Evolutionary conservation across 495 filamentous ascomycete species (phyloP), one percentile per base, ranked within the genome.

Genomic region (Friedmanniomyces simplex): DNA sequence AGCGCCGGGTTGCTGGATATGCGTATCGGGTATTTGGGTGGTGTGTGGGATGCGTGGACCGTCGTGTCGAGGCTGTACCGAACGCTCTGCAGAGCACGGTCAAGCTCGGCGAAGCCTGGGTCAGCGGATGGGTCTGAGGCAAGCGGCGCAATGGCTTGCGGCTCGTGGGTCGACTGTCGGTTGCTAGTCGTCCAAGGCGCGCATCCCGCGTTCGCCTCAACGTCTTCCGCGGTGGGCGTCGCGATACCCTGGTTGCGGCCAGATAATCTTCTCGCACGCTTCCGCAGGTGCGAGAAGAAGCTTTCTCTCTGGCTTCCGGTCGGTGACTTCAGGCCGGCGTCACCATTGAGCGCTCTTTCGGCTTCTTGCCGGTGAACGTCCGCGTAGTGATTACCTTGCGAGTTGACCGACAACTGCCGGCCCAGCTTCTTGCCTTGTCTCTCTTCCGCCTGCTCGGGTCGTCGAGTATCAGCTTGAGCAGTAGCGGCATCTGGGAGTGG

Each of bases 241-340:
- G 83, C 77, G 20, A 85, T 82, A 25, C 81, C 78, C 69, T 91
- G 88, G 65, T 91, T 87, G 24, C 89, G 83, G 34, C 93, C 94
- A 32, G 94, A 99, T 25, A 99, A 81, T 62, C 94, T 79, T 60
- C 94, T 82, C 8, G 94, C 94, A 24, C 90, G 83, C 71, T 99
- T 99, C 41, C 94, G 82, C 6, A 99, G 78, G 64, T 99, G 94
- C 8, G 94, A 96, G 71, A 98, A 97, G 74, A 96, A 97, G 69
- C 91, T 86, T 67, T 97, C 93, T 64, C 91, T 91, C 34, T 87
- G 86, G 16, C 75, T 86, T 57, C 78, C 80, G 8, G 72, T 80
- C 25, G 81, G 86, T 57, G 81, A 86, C 48, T 74, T 77, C 54
- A 82, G 71, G 10, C 82, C 82, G 49, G 77, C 77, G 58, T 84